Conservation (phyloP, 306 rosid genomes). For the Rosa persica region DNA sequence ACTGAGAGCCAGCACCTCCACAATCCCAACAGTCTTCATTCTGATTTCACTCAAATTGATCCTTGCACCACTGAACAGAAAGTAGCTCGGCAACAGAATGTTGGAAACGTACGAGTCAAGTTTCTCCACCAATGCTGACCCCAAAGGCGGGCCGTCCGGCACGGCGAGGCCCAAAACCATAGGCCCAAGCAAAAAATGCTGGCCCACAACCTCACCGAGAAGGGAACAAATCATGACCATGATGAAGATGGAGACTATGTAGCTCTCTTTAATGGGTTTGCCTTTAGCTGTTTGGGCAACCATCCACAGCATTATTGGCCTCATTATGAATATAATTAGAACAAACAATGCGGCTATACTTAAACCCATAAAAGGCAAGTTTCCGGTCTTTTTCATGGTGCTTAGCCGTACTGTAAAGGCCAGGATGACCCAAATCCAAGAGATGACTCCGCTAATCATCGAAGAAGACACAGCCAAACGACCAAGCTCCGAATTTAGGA, state of each 20-base stretch:
- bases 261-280: constrained; percentile 28
- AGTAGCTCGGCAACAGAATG: constrained; percentile 47
- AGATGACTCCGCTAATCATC: constrained; percentile 40
- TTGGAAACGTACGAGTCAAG: constrained; percentile 32
- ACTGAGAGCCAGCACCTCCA: constrained; percentile 26
- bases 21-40: constrained; percentile 14
- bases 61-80: constrained; percentile 32
- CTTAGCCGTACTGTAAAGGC: not conserved
- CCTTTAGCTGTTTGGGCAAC: constrained; percentile 23
- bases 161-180: constrained; percentile 53
- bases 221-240: constrained; percentile 44
- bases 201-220: constrained; percentile 42
- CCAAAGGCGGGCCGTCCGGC: constrained; percentile 66
- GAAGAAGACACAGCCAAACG: constrained; percentile 47
- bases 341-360: constrained; percentile 16
- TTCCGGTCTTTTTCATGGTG: accelerated
- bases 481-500: constrained; percentile 68
- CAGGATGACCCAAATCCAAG: not conserved
- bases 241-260: constrained; percentile 25
- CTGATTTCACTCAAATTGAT: constrained; percentile 17
- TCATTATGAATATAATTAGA: constrained; percentile 11
- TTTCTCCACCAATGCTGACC: constrained; percentile 52
- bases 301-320: constrained; percentile 54
- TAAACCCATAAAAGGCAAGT: not conserved
- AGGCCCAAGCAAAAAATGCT: constrained; percentile 46